A percentile compares a stretch with the other conserved stretches of the same genome.
Conservation (phyloP, 2,329 filamentous ascomycete species). For the Seiridium unicorne region DNA sequence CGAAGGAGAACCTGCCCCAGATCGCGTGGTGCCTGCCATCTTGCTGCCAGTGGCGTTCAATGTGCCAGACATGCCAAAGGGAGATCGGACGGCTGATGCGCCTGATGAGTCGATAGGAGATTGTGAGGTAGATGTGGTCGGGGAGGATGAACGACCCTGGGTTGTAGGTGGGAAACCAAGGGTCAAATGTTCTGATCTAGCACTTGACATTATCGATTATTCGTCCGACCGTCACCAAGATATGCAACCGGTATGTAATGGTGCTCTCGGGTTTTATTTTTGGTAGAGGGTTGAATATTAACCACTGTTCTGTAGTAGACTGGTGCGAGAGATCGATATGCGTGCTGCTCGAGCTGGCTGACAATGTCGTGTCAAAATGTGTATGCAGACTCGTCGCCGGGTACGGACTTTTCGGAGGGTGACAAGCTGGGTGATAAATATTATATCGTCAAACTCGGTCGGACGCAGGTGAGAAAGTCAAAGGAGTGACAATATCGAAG, state of each 20-base stretch:
- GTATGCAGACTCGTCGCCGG: background rate
- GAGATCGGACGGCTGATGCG: conserved; percentile 60
- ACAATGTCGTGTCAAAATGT: conserved; percentile 8
- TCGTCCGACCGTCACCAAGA: conserved; percentile 46
- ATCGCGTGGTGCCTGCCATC: conserved; percentile 63
- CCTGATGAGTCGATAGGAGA: conserved; percentile 72
- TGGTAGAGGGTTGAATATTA: conserved; percentile 10
- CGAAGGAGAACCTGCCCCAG: conserved; percentile 93
- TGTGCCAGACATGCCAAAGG: conserved; percentile 67
- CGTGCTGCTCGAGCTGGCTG: conserved; percentile 2
- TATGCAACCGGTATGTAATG: conserved; percentile 16
- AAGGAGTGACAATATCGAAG: conserved; percentile 15
- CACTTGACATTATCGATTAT: conserved; percentile 93
- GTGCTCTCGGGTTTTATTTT: background rate
- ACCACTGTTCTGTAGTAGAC: conserved; percentile 1
- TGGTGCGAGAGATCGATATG: background rate
- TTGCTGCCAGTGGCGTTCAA: conserved; percentile 59
- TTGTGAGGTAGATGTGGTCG: conserved; percentile 64
- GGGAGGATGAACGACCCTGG: conserved; percentile 74
- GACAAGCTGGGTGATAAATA: background rate
- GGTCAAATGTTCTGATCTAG: conserved; percentile 82
- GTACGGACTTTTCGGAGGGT: background rate
- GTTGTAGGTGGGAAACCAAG: conserved; percentile 76
- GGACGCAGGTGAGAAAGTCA: background rate
- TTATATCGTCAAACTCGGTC: conserved; percentile 8